Conservation (phyloP, 257 asterid species). For the Knoxia roxburghii region DNA sequence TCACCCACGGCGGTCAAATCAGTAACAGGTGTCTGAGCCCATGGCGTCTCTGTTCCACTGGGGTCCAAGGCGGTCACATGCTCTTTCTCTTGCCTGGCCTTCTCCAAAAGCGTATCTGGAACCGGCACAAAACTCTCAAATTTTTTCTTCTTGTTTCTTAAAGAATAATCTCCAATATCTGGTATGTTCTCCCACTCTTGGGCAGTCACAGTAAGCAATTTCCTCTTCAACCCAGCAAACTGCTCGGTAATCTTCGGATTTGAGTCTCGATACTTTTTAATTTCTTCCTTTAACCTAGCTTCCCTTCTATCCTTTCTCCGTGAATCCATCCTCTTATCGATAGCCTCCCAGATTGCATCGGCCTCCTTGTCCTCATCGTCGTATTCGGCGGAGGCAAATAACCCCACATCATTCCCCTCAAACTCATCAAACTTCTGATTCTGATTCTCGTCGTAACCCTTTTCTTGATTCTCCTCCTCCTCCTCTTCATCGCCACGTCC, state of each 20-base stretch:
- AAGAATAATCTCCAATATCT: conserved; percentile 74
- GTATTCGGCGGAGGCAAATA: conserved; percentile 89
- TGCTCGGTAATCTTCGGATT: conserved; percentile 89
- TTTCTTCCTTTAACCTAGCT: conserved; percentile 84
- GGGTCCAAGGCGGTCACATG: conserved; percentile 71
- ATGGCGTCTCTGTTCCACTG: background rate
- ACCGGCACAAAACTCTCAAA: conserved; percentile 90
- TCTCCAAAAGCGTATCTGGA: conserved; percentile 55
- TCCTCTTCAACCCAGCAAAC: conserved; percentile 87
- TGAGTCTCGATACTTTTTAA: conserved; percentile 76
- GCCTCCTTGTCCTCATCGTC: conserved; percentile 94
- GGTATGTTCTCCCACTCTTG: conserved; percentile 91
- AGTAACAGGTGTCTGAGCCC: conserved; percentile 38
- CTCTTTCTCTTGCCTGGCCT: background rate
- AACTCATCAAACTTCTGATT: conserved; percentile 80
- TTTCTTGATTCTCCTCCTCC: conserved; percentile 63
- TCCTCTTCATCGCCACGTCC: conserved; percentile 76
- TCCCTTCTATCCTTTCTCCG: conserved; percentile 88
- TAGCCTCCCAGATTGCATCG: conserved; percentile 76
- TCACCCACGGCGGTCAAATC: background rate
- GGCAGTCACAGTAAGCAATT: conserved; percentile 48
- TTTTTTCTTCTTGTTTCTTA: conserved; percentile 77
- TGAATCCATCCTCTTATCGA: conserved; percentile 83
- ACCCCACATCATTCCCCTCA: conserved; percentile 84
- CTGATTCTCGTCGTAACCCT: conserved; percentile 73